Conservation (phyloP, 495 filamentous ascomycete genomes). For the Venustampulla echinocandica region DNA sequence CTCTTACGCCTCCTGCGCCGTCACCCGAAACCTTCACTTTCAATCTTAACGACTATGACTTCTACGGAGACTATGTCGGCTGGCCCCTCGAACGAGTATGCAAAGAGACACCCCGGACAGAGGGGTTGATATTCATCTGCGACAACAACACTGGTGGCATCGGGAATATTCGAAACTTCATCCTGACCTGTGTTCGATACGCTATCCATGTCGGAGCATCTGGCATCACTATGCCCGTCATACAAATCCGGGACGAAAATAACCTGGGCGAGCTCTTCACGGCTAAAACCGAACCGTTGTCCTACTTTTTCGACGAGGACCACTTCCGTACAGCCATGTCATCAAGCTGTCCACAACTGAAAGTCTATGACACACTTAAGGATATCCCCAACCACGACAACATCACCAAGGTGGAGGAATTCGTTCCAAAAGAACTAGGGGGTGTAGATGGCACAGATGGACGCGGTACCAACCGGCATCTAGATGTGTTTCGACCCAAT, state of each 20-base stretch:
- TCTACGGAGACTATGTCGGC: slow-evolving; percentile 24
- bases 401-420: slow-evolving; percentile 23
- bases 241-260: slow-evolving; percentile 10
- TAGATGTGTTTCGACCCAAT: slow-evolving; percentile 31
- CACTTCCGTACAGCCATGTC: slow-evolving; percentile 12
- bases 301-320: slow-evolving; percentile 21
- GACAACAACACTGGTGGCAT: slow-evolving; percentile 45
- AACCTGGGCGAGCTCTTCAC: slow-evolving; percentile 17
- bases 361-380: slow-evolving; percentile 27
- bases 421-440: slow-evolving; percentile 35
- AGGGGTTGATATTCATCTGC: slow-evolving; percentile 37
- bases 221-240: slow-evolving; percentile 17
- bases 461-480: slow-evolving; percentile 36
- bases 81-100: slow-evolving; percentile 40
- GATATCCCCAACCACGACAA: slow-evolving; percentile 32
- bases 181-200: slow-evolving; percentile 28
- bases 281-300: slow-evolving; percentile 6
- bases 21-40: slow-evolving; percentile 1
- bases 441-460: slow-evolving; percentile 33
- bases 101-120: slow-evolving; percentile 29
- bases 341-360: slow-evolving; percentile 28
- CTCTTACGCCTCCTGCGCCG: neutral
- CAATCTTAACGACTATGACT: slow-evolving; percentile 18
- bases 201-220: slow-evolving; percentile 22
- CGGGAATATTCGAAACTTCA: slow-evolving; percentile 45